A percentile compares a stretch with the other conserved stretches of the same genome.
Evolutionary conservation across 257 asterid genomes (phyloP).

Genomic region (Fraxinus anomala): DNA sequence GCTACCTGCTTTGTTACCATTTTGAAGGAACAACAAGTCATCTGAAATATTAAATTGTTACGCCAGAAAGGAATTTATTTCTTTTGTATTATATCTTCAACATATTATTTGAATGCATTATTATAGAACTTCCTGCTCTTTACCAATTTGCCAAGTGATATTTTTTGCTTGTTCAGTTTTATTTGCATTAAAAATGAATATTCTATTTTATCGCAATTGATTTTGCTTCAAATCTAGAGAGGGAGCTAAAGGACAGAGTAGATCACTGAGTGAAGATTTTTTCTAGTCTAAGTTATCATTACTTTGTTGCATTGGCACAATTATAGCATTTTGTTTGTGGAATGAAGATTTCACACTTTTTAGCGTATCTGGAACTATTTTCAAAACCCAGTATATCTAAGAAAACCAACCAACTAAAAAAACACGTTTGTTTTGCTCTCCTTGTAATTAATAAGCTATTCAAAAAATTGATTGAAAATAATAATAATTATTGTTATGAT

Average conservation of each 20-base stretch:
- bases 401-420: neutral
- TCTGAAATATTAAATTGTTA: neutral
- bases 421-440: neutral
- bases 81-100: neutral
- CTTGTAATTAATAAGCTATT: neutral
- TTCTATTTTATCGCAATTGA: neutral
- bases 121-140: neutral
- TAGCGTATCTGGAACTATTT: neutral
- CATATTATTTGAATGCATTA: neutral
- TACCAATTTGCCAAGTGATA: neutral
- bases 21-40: neutral
- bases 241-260: neutral
- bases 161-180: neutral
- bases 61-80: neutral
- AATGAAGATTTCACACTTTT: neutral
- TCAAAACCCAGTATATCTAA: neutral
- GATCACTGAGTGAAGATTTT: neutral
- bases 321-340: neutral
- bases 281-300: neutral
- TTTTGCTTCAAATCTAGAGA: neutral
- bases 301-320: neutral
- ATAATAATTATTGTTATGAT: neutral
- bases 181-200: neutral
- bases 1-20: neutral
- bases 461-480: neutral